A percentile compares a stretch with the other conserved stretches of the same genome.
Conservation (phyloP, 257 asterid species). For the Petrea volubilis region DNA sequence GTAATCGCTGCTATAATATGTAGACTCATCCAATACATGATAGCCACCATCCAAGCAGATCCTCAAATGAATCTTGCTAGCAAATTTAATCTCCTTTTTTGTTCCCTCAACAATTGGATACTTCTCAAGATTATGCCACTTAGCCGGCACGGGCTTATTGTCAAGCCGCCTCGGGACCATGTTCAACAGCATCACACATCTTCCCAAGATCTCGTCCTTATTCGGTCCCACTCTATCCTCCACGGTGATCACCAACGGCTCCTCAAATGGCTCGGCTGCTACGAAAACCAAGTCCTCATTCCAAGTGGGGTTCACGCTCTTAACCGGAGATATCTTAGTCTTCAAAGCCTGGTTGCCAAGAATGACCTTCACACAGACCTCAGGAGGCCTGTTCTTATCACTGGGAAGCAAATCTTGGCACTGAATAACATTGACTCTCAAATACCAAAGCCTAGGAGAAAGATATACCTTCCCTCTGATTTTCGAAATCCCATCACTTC, state of each 20-base stretch:
- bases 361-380: slow-evolving; percentile 53
- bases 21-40: slow-evolving; percentile 82
- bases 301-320: slow-evolving; percentile 62
- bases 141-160: slow-evolving; percentile 59
- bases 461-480: slow-evolving; percentile 81
- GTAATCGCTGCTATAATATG: slow-evolving; percentile 68
- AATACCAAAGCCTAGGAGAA: slow-evolving; percentile 85
- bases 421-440: slow-evolving; percentile 69
- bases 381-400: slow-evolving; percentile 55
- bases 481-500: slow-evolving; percentile 51
- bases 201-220: slow-evolving; percentile 59
- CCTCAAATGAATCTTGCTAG: slow-evolving; percentile 83
- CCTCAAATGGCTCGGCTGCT: slow-evolving; percentile 78
- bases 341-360: slow-evolving; percentile 55
- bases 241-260: slow-evolving; percentile 57
- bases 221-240: slow-evolving; percentile 49
- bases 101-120: slow-evolving; percentile 50
- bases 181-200: slow-evolving; percentile 37
- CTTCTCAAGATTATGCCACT: slow-evolving; percentile 83
- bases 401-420: slow-evolving; percentile 70
- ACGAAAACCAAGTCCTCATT: slow-evolving; percentile 80
- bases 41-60: slow-evolving; percentile 82
- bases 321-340: slow-evolving; percentile 42
- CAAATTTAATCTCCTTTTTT: slow-evolving; percentile 58
- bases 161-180: slow-evolving; percentile 52